Evolutionary conservation across 2,329 filamentous ascomycete species (phyloP), one percentile per base, ranked within the genome.

Genomic region (Cordyceps javanica): DNA sequence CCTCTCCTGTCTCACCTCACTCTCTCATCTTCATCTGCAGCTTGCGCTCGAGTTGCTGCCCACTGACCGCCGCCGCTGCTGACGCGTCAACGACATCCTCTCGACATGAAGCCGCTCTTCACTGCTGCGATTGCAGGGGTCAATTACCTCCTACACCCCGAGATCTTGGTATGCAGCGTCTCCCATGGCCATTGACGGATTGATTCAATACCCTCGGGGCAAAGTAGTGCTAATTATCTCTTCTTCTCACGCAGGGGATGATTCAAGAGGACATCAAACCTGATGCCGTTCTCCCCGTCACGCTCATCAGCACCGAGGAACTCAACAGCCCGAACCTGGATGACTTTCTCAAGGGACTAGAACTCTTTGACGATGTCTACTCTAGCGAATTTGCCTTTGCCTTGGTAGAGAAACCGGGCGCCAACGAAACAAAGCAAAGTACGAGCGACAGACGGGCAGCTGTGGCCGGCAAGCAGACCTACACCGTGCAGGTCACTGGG

Each of bases 201-300:
- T n/a, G n/a, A n/a, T n/a, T n/a, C n/a, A n/a, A n/a, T n/a, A n/a
- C n/a, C n/a, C n/a, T n/a, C n/a, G n/a, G n/a, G n/a, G n/a, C n/a
- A n/a, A n/a, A n/a, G n/a, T n/a, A n/a, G 9, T n/a, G 3, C 30
- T 16, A 13, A 16, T 25, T n/a, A 6, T 7, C 9, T 23, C n/a
- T 21, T 25, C 14, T 25, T 7, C 23, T 38, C 23, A 16, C 16
- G n/a, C 25, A 75, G 73, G 73, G 73, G 53, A 67, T 68, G 21
- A 74, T 75, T n/a, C 65, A 74, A 58, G 71, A 74, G 60, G 73
- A 69, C 32, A 74, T 75, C 59, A 70, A 74, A 23, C 68, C 73
- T 0, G 73, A 75, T 57, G 70, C 68, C 52, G 63, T 75, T 13
- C 65, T 75, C 16, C 73, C 73, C 9, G 71, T 75, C 21, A 75